A percentile compares a stretch with the other conserved stretches of the same genome.
Evolutionary conservation across 768 basidiomycete genomes (phyloP).

Genomic region (Multifurca ochricompacta): DNA sequence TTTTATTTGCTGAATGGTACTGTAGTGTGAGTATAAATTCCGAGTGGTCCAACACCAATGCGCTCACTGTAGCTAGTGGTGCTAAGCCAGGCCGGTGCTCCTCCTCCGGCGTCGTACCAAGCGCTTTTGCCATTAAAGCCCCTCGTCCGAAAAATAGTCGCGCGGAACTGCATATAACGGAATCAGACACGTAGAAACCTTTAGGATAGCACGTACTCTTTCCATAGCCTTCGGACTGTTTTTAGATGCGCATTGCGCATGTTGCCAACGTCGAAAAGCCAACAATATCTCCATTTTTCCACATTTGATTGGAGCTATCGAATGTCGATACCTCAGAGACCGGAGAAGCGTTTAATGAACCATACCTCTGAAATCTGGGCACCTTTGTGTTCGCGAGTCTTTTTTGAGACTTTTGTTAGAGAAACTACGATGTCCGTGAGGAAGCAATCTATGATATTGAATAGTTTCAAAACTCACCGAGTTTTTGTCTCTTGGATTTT

Average conservation of each 20-base stretch:
- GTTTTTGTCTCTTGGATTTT: constrained; percentile 79
- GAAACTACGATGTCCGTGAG: constrained; percentile 49
- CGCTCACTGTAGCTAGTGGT: constrained; percentile 66
- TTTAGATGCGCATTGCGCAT: constrained; percentile 95
- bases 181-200: constrained; percentile 3
- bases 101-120: constrained; percentile 80
- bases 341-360: background rate
- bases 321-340: constrained; percentile 1
- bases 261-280: constrained; percentile 90
- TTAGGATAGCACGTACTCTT: constrained; percentile 49
- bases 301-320: constrained; percentile 68
- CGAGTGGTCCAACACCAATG: background rate
- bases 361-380: constrained; percentile 72
- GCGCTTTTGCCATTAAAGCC: constrained; percentile 91
- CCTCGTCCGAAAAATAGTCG: constrained; percentile 84
- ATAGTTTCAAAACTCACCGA: constrained; percentile 53
- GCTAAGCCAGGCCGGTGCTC: constrained; percentile 76
- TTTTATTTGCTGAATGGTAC: constrained; percentile 65
- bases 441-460: constrained; percentile 4
- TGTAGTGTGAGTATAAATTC: background rate
- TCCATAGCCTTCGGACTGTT: constrained; percentile 90
- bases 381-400: constrained; percentile 86
- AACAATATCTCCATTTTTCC: constrained; percentile 92
- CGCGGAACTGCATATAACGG: constrained; percentile 49
- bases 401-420: constrained; percentile 89